Evolutionary conservation across 2,329 filamentous ascomycete species (phyloP).

Genomic region (Colletotrichum filicis): DNA sequence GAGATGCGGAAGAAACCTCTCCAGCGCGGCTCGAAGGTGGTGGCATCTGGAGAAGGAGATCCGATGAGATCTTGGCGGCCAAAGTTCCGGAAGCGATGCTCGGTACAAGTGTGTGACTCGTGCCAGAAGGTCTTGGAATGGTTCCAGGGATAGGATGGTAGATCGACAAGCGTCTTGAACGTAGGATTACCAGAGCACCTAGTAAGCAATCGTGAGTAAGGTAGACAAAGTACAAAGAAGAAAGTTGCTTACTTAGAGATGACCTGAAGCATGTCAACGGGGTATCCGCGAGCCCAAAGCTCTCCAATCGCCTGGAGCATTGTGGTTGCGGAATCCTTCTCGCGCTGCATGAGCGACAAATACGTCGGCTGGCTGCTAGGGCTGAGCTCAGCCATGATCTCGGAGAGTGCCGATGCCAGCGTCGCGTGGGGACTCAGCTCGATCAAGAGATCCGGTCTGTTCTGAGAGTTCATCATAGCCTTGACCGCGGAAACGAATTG

Average conservation of each 20-base stretch:
- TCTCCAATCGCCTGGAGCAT: conserved; percentile 47
- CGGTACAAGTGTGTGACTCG: conserved; percentile 58
- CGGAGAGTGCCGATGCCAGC: conserved; percentile 49
- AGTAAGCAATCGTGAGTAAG: conserved; percentile 8
- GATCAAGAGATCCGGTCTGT: conserved; percentile 49
- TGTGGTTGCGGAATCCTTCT: conserved; percentile 37
- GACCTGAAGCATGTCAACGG: conserved; percentile 45
- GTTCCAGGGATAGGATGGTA: conserved; percentile 67
- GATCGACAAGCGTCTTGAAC: conserved; percentile 48
- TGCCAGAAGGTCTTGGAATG: conserved; percentile 64
- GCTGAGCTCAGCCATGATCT: conserved; percentile 43
- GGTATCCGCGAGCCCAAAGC: conserved; percentile 50
- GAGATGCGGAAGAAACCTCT: conserved; percentile 58
- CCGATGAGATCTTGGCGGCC: conserved; percentile 64
- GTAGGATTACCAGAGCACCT: conserved; percentile 8
- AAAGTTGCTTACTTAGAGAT: conserved; percentile 36
- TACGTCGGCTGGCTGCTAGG: conserved; percentile 37
- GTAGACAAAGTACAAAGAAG: neutral
- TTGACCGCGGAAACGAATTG: conserved; percentile 54
- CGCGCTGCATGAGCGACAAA: conserved; percentile 42
- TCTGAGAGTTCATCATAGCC: conserved; percentile 43
- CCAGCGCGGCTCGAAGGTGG: conserved; percentile 59
- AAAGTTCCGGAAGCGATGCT: conserved; percentile 55
- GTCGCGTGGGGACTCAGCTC: conserved; percentile 54
- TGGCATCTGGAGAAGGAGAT: conserved; percentile 54